These are phyloP conservation scores for Spiraea crenata DNA, from an alignment of 331 rosid genomes.

Conservation along the genomic window DNA sequence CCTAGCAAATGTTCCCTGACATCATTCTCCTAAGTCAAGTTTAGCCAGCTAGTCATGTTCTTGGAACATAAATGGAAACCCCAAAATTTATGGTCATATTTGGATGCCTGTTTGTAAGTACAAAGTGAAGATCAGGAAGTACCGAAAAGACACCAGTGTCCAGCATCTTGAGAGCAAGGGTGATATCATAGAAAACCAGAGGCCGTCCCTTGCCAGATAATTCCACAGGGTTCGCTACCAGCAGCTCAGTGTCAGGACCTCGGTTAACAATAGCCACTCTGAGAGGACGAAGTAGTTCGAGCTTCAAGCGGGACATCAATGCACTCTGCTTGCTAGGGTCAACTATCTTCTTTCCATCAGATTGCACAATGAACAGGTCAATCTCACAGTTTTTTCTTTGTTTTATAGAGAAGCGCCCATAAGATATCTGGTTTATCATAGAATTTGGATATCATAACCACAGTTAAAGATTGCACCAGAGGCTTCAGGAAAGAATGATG, in stretches of 20 bases:
- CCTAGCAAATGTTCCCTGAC: no score
- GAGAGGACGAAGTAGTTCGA: constrained; percentile 75
- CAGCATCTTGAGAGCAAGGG: constrained; percentile 82
- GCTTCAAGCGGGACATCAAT: constrained; percentile 59
- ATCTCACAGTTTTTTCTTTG: constrained; percentile 66
- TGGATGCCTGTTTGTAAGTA: background rate
- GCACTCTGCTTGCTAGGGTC: constrained; percentile 72
- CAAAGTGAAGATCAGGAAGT: constrained; percentile 29
- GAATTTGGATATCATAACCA: constrained; percentile 16
- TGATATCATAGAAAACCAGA: constrained; percentile 81
- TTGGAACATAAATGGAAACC: background rate
- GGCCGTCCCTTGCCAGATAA: constrained; percentile 93
- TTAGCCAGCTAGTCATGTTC: background rate
- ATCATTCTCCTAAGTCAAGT: background rate
- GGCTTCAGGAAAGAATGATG: constrained; percentile 14
- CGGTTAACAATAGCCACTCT: constrained; percentile 70
- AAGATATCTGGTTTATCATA: constrained; percentile 70
- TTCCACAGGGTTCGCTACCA: constrained; percentile 91
- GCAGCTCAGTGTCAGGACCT: constrained; percentile 85
- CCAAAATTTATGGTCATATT: background rate
- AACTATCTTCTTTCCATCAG: constrained; percentile 83
- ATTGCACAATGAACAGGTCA: constrained; percentile 90
- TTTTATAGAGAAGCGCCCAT: constrained; percentile 71
- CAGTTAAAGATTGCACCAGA: constrained; percentile 7
- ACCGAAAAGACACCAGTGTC: constrained; percentile 79